Conservation (phyloP, 2,329 filamentous ascomycete genomes). For the Exophiala sp. region DNA sequence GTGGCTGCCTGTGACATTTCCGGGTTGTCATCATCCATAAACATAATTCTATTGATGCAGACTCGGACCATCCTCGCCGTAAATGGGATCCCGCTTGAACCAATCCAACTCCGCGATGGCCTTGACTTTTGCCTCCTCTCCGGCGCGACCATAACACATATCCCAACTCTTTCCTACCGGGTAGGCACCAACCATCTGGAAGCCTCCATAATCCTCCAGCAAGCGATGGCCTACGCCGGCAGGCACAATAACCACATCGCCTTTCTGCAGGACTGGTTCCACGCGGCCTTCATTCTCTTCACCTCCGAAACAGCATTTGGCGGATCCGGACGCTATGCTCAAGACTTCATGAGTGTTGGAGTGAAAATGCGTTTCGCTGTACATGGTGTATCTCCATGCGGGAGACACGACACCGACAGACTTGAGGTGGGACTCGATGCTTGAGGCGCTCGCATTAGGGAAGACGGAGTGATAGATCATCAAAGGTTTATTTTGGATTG, state of each 20-base stretch:
- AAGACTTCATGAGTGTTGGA: constrained; percentile 62
- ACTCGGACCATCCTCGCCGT: constrained; percentile 51
- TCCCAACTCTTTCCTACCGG: constrained; percentile 56
- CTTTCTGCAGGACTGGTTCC: constrained; percentile 51
- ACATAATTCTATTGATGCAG: constrained; percentile 35
- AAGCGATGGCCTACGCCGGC: constrained; percentile 61
- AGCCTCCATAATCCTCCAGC: constrained; percentile 48
- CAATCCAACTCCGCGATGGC: constrained; percentile 48
- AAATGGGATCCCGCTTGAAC: constrained; percentile 57
- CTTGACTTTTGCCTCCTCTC: constrained; percentile 50
- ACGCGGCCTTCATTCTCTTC: constrained; percentile 55
- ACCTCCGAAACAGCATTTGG: constrained; percentile 60
- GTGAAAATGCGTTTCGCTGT: constrained; percentile 60
- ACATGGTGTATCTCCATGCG: constrained; percentile 67
- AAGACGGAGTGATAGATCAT: constrained; percentile 61
- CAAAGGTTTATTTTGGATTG: constrained; percentile 57
- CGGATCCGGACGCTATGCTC: constrained; percentile 52
- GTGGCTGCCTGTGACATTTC: not conserved
- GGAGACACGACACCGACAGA: constrained; percentile 52
- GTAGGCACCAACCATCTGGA: constrained; percentile 64
- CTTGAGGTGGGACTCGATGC: constrained; percentile 53
- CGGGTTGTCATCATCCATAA: not conserved
- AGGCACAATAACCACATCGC: constrained; percentile 60
- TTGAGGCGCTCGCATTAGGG: constrained; percentile 39
- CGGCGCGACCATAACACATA: constrained; percentile 62